phyloP scores from a whole-genome alignment of 495 filamentous ascomycete species.

The Penicillium arizonense region DNA sequence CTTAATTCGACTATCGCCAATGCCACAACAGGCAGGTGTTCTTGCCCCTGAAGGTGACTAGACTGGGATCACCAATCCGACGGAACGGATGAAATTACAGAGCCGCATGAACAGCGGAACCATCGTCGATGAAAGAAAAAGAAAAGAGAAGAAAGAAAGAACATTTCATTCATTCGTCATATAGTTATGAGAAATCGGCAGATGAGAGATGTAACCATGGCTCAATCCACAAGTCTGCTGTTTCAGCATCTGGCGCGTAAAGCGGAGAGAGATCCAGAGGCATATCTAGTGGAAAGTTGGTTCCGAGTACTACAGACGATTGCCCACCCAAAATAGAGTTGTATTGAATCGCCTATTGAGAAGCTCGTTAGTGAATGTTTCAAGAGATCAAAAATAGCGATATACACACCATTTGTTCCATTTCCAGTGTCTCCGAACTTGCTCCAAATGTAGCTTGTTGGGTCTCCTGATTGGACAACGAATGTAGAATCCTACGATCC shows the following conservation, averaged over 20 bases:
- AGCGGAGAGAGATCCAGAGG: slow-evolving; percentile 11
- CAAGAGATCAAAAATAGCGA: too few species aligned
- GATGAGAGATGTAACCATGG: slow-evolving; percentile 1
- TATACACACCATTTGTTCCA: slow-evolving; percentile 4
- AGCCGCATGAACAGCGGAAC: too few species aligned
- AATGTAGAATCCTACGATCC: slow-evolving; percentile 1
- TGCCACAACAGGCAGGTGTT: too few species aligned
- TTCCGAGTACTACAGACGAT: neutral
- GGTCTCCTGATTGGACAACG: neutral
- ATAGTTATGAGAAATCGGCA: neutral
- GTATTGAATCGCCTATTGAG: slow-evolving; percentile 3
- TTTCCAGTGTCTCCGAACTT: neutral
- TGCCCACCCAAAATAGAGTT: slow-evolving; percentile 12
- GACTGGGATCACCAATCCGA: too few species aligned
- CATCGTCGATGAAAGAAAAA: too few species aligned
- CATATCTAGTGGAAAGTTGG: slow-evolving; percentile 5
- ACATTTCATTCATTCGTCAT: too few species aligned
- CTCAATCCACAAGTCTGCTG: slow-evolving; percentile 4
- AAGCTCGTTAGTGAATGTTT: too few species aligned
- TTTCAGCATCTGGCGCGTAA: slow-evolving; percentile 5
- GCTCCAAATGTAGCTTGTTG: neutral
- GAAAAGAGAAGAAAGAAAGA: too few species aligned
- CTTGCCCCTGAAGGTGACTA: too few species aligned
- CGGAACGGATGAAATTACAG: too few species aligned
- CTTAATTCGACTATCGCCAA: too few species aligned